These are phyloP conservation scores for Calonectria fujianensis DNA, from an alignment of 2,329 filamentous ascomycete species.

Conservation along the genomic window DNA sequence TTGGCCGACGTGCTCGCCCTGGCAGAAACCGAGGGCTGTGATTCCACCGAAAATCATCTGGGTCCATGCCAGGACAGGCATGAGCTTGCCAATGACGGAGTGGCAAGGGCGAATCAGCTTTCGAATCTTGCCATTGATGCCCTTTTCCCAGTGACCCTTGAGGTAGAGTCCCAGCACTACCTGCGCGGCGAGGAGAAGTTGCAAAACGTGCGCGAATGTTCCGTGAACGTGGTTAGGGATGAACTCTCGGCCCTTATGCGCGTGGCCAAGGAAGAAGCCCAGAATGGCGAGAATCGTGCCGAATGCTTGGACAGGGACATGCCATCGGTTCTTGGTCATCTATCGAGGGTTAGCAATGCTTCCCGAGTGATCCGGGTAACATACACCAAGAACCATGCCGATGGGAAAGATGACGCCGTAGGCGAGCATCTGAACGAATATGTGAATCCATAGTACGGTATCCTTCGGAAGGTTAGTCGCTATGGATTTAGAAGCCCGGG, in stretches of 20 bases:
- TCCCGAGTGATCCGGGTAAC: slow-evolving; percentile 56
- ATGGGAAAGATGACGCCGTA: slow-evolving; percentile 95
- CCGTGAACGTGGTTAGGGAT: slow-evolving; percentile 84
- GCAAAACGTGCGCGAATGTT: slow-evolving; percentile 85
- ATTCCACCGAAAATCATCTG: slow-evolving; percentile 99
- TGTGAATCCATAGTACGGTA: slow-evolving; percentile 93
- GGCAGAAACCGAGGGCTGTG: slow-evolving; percentile 92
- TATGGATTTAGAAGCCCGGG: neutral
- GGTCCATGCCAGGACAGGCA: slow-evolving; percentile 91
- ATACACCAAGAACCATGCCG: slow-evolving; percentile 95
- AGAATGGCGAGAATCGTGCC: slow-evolving; percentile 85
- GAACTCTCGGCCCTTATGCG: slow-evolving; percentile 93
- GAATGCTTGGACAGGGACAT: slow-evolving; percentile 89
- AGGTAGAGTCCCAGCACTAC: slow-evolving; percentile 89
- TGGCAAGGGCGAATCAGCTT: slow-evolving; percentile 83
- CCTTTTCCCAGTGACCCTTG: slow-evolving; percentile 90
- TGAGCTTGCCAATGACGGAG: slow-evolving; percentile 87
- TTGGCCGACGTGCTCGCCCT: slow-evolving; percentile 92
- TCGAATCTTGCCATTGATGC: slow-evolving; percentile 86
- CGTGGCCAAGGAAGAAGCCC: slow-evolving; percentile 93
- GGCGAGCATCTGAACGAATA: slow-evolving; percentile 88
- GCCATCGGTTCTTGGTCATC: slow-evolving; percentile 94
- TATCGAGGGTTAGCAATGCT: slow-evolving; percentile 60
- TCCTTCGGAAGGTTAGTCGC: slow-evolving; percentile 73
- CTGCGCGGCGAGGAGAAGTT: slow-evolving; percentile 86